Evolutionary conservation across 2,329 filamentous ascomycete species (phyloP).

Genomic region (Botrytis tulipae): DNA sequence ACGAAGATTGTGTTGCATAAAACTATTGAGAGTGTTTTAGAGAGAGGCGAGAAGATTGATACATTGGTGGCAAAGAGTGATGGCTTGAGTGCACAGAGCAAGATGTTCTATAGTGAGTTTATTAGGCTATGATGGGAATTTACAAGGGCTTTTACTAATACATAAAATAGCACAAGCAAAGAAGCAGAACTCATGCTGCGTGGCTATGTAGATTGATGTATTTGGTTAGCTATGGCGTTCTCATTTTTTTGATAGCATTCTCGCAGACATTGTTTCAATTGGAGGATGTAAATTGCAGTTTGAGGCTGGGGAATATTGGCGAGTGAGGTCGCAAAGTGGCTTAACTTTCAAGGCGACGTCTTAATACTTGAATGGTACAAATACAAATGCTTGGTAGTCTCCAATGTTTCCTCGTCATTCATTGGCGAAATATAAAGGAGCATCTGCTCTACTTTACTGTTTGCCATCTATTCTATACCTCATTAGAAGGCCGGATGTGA

Average conservation of each 20-base stretch:
- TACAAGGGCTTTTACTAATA: conserved; percentile 20
- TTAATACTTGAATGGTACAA: conserved; percentile 9
- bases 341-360: background rate
- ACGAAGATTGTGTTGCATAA: conserved; percentile 97
- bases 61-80: conserved; percentile 91
- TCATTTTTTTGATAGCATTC: conserved; percentile 24
- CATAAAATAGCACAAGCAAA: conserved; percentile 59
- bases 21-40: conserved; percentile 84
- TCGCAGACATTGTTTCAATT: conserved; percentile 1
- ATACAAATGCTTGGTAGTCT: background rate
- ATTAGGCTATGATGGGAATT: background rate
- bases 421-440: conserved; percentile 21
- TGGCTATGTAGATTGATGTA: conserved; percentile 56
- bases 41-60: conserved; percentile 96
- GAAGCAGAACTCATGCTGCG: conserved; percentile 77
- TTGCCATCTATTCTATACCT: conserved; percentile 14
- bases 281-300: conserved; percentile 15
- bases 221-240: conserved; percentile 24
- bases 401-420: conserved; percentile 15
- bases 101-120: conserved; percentile 88
- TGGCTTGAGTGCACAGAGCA: conserved; percentile 84
- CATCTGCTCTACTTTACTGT: conserved; percentile 24
- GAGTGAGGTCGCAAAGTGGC: background rate
- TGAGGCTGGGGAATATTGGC: conserved; percentile 7
- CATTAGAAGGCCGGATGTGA: background rate